A percentile compares a stretch with the other conserved stretches of the same genome.
Conservation (phyloP, 2,329 filamentous ascomycete genomes). For the Aspergillus uvarum region DNA sequence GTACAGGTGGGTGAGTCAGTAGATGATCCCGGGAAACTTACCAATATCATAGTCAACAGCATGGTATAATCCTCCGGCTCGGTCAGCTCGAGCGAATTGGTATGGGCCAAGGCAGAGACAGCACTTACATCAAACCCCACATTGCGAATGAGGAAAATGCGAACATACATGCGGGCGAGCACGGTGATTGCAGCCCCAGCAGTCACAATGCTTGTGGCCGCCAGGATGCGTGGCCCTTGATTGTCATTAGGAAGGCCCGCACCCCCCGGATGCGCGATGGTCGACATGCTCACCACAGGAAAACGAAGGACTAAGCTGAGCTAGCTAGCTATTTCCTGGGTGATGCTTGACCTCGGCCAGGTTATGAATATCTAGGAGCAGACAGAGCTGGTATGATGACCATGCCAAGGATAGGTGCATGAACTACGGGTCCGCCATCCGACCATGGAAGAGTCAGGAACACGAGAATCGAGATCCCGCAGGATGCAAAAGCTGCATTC, state of each 20-base stretch:
- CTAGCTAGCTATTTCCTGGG: not conserved
- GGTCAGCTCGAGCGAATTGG: not conserved
- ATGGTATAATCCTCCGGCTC: slow-evolving; percentile 18
- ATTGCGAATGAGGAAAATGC: slow-evolving; percentile 21
- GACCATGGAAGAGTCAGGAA: not conserved
- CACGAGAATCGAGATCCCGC: not conserved
- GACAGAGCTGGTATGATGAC: not conserved
- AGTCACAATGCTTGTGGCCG: slow-evolving; percentile 16
- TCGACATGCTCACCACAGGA: slow-evolving; percentile 8
- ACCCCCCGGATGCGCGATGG: slow-evolving; percentile 8
- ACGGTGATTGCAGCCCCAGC: slow-evolving; percentile 15
- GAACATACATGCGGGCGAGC: slow-evolving; percentile 25
- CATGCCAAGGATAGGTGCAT: not conserved
- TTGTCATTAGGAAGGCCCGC: slow-evolving; percentile 13
- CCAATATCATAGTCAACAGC: slow-evolving; percentile 19
- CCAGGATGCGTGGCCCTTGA: slow-evolving; percentile 14
- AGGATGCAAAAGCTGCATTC: not conserved
- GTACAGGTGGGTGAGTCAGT: too few species aligned
- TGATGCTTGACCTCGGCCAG: not conserved
- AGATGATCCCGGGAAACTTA: not conserved
- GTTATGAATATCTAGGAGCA: not conserved
- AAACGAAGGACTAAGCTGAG: not conserved
- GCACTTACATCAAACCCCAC: slow-evolving; percentile 20
- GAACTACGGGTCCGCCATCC: not conserved
- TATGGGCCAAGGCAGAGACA: not conserved